Percentiles rank a stretch among this genome's conserved stretches.
Evolutionary conservation across 768 basidiomycete genomes (phyloP).

Genomic region (Russula ochroleuca): DNA sequence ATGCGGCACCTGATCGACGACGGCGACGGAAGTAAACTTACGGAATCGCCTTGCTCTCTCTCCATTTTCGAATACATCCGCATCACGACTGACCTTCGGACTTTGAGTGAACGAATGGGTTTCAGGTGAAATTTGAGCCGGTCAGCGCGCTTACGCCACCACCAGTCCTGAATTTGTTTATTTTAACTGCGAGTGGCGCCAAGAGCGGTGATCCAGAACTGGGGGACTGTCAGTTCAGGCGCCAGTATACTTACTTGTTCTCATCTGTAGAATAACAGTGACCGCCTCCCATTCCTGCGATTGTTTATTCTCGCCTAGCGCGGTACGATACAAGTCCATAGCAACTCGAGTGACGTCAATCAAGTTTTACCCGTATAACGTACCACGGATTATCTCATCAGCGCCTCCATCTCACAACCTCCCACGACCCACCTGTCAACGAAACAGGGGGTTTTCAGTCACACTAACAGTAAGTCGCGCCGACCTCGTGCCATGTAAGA

Average conservation of each 20-base stretch:
- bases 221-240: conserved; percentile 1
- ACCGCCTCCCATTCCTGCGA: neutral
- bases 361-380: neutral
- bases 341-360: neutral
- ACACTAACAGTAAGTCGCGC: neutral
- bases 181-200: neutral
- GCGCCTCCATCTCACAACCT: neutral
- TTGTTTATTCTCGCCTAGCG: neutral
- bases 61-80: neutral
- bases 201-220: neutral
- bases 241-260: neutral
- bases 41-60: neutral
- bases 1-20: neutral
- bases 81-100: neutral
- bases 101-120: conserved; percentile 2
- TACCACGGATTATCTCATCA: conserved; percentile 4
- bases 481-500: neutral
- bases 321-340: neutral
- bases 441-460: neutral
- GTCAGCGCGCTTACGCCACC: neutral
- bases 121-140: conserved; percentile 2
- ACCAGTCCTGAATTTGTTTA: neutral
- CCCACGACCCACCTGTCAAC: neutral
- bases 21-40: neutral
- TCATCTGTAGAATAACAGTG: neutral